phyloP scores from a whole-genome alignment of 2,329 filamentous ascomycete species.

The Aspergillus ibericus region DNA sequence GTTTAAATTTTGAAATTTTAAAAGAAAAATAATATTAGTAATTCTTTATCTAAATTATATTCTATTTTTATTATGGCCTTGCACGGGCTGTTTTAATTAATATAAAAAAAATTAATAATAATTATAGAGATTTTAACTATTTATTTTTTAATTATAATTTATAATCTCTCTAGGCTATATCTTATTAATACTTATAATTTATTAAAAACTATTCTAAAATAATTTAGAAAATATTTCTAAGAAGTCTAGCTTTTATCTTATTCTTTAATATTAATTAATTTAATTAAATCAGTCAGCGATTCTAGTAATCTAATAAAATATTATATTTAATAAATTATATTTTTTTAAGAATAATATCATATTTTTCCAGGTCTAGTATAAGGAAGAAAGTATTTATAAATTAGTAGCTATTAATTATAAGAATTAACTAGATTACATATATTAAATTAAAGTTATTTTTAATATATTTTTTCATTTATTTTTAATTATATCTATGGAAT shows the following conservation, averaged over 20 bases:
- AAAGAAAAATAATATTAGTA: too few species aligned
- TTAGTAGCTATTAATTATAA: background rate
- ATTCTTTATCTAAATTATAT: too few species aligned
- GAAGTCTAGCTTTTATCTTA: background rate
- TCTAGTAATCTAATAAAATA: background rate
- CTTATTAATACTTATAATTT: background rate
- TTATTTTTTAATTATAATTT: background rate
- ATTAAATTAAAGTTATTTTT: background rate
- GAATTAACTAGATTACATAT: background rate
- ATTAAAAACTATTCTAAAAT: background rate
- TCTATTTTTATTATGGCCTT: too few species aligned
- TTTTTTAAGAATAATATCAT: background rate
- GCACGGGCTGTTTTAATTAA: too few species aligned
- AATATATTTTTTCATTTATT: background rate
- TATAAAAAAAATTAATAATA: background rate
- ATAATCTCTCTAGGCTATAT: background rate
- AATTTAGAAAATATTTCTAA: background rate
- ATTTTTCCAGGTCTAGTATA: background rate
- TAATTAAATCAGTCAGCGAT: background rate
- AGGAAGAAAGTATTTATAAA: background rate
- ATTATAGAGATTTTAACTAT: background rate
- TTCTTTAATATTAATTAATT: background rate
- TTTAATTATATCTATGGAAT: background rate
- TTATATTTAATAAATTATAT: background rate
- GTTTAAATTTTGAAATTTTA: too few species aligned